Evolutionary conservation across 2,329 filamentous ascomycete species (phyloP).

Genomic region (Aspergillus unguis): DNA sequence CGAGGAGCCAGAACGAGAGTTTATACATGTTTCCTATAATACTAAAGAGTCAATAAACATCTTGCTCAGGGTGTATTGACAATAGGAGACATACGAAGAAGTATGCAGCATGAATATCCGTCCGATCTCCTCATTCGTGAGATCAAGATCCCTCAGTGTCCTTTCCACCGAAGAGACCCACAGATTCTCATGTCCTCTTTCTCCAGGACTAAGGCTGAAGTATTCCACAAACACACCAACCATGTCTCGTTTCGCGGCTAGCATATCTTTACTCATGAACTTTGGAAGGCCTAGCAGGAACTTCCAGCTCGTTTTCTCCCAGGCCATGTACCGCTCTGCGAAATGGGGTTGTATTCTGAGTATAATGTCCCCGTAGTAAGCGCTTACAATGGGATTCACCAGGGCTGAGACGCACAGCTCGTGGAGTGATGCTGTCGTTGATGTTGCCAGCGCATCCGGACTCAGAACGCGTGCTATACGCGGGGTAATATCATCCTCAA

Average conservation of each 20-base stretch:
- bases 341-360: neutral
- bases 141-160: neutral
- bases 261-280: constrained; percentile 3
- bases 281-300: neutral
- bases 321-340: neutral
- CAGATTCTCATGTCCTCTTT: neutral
- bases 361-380: constrained; percentile 4
- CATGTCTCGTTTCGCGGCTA: neutral
- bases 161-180: neutral
- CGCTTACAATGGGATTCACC: neutral
- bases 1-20: constrained; percentile 3
- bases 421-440: neutral
- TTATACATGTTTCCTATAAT: constrained; percentile 8
- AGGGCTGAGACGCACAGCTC: neutral
- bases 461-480: neutral
- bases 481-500: neutral
- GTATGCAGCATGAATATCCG: neutral
- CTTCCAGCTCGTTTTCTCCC: constrained; percentile 4
- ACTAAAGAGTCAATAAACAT: too few species aligned
- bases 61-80: too few species aligned
- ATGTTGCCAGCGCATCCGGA: neutral
- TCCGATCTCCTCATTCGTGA: neutral
- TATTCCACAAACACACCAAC: neutral
- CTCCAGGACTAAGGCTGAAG: neutral
- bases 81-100: neutral